Evolutionary conservation across 352 stramenopile genomes (phyloP).

Genomic region (Thraustotheca clavata): DNA sequence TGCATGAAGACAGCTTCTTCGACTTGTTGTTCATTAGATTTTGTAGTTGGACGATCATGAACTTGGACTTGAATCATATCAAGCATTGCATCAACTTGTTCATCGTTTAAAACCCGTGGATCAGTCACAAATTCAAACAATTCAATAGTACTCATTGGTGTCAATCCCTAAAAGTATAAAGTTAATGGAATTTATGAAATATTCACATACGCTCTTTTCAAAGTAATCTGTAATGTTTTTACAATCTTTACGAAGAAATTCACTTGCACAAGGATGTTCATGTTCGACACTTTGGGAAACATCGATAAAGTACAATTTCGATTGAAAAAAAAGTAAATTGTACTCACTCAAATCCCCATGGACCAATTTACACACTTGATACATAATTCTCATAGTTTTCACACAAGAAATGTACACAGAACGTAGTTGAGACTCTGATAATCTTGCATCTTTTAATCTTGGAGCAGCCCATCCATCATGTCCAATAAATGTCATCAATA

Average conservation of each 20-base stretch:
- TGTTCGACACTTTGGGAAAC: constrained; percentile 98
- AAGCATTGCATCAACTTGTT: constrained; percentile 79
- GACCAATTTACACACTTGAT: constrained; percentile 93
- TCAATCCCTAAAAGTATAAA: constrained; percentile 58
- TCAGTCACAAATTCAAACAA: constrained; percentile 96
- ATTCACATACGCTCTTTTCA: constrained; percentile 39
- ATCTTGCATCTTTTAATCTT: constrained; percentile 90
- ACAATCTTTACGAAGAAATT: constrained; percentile 98
- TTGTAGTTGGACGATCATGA: constrained; percentile 46
- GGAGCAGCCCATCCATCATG: constrained; percentile 92
- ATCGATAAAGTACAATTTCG: constrained; percentile 97
- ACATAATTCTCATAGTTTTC: constrained; percentile 96
- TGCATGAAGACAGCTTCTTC: constrained; percentile 92
- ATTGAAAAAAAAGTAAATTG: constrained; percentile 98
- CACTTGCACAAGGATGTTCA: constrained; percentile 94
- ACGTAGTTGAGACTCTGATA: constrained; percentile 87
- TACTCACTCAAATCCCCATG: constrained; percentile 99
- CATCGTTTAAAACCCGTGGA: constrained; percentile 43
- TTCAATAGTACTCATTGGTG: constrained; percentile 92
- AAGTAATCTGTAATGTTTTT: constrained; percentile 98
- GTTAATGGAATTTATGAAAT: background rate
- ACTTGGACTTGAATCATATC: constrained; percentile 87
- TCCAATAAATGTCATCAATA: constrained; percentile 99
- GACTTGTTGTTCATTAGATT: constrained; percentile 75
- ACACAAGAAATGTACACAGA: constrained; percentile 93